phyloP scores from a whole-genome alignment of 768 basidiomycete species.

The Panaeolus cyanescens region DNA sequence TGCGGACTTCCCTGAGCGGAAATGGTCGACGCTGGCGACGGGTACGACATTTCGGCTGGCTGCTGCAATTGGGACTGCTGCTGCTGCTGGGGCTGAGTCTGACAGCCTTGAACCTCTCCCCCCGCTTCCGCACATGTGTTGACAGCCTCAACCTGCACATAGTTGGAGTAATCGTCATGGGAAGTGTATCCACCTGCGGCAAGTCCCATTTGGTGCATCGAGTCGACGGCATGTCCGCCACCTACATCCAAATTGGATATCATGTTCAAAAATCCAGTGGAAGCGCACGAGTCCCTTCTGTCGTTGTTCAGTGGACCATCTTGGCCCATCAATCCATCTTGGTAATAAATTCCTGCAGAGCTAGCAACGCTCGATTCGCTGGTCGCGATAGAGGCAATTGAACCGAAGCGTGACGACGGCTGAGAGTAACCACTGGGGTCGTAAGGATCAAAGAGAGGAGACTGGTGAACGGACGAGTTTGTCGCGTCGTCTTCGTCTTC shows the following conservation, averaged over 20 bases:
- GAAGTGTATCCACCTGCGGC: constrained; percentile 18
- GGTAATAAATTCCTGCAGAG: constrained; percentile 7
- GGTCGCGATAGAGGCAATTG: constrained; percentile 59
- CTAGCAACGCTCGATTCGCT: constrained; percentile 61
- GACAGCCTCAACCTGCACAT: background rate
- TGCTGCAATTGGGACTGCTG: constrained; percentile 13
- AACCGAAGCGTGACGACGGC: constrained; percentile 58
- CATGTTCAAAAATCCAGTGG: constrained; percentile 33
- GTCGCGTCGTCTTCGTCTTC: constrained; percentile 45
- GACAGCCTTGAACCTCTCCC: background rate
- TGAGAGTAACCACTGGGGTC: background rate
- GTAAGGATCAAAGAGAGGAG: constrained; percentile 48
- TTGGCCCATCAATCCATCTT: background rate
- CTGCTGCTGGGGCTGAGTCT: constrained; percentile 12
- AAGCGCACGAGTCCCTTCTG: constrained; percentile 39
- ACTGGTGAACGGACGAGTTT: constrained; percentile 35
- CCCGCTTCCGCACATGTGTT: background rate
- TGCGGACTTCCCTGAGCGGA: constrained; percentile 20
- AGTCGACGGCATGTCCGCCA: constrained; percentile 19
- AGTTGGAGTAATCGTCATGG: constrained; percentile 25
- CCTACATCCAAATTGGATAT: constrained; percentile 46
- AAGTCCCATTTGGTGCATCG: constrained; percentile 14
- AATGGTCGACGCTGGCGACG: constrained; percentile 24
- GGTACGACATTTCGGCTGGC: constrained; percentile 17
- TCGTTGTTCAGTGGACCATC: constrained; percentile 16